Conservation (phyloP, 2,329 filamentous ascomycete genomes). For the Arthrinium phaeospermum region DNA sequence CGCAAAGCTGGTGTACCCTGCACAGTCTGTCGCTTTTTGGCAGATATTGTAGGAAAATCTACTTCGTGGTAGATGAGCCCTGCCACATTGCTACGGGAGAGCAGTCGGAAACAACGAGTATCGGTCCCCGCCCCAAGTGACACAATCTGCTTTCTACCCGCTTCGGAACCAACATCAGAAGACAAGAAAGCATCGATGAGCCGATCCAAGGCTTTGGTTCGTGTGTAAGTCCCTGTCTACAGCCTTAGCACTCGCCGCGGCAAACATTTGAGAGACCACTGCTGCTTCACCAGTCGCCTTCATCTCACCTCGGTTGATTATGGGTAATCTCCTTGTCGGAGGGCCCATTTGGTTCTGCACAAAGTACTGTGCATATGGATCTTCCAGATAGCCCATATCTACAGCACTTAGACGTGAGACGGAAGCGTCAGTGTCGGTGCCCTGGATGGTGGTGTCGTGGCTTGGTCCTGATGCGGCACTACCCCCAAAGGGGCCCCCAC, state of each 20-base stretch:
- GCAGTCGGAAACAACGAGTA: conserved; percentile 82
- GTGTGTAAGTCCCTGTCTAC: conserved; percentile 81
- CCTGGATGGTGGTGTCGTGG: conserved; percentile 80
- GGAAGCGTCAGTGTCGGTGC: conserved; percentile 90
- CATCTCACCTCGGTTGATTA: conserved; percentile 86
- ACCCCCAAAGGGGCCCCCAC: conserved; percentile 28
- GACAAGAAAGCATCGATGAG: conserved; percentile 76
- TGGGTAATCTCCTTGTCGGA: conserved; percentile 73
- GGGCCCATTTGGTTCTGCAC: conserved; percentile 54
- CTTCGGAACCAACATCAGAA: conserved; percentile 32
- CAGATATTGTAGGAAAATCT: conserved; percentile 81
- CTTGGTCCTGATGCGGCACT: conserved; percentile 36
- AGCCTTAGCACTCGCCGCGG: conserved; percentile 33
- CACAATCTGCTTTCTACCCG: conserved; percentile 70
- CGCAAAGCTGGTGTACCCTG: conserved; percentile 51
- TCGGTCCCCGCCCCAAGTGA: conserved; percentile 94
- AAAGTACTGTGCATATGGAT: conserved; percentile 78
- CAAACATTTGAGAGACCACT: conserved; percentile 10
- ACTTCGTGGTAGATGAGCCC: conserved; percentile 85
- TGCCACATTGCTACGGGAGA: conserved; percentile 48
- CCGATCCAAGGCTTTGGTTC: conserved; percentile 81
- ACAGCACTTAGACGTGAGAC: conserved; percentile 90
- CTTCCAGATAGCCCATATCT: conserved; percentile 80
- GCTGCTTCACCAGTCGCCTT: not conserved
- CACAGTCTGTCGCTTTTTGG: conserved; percentile 64